phyloP scores from a whole-genome alignment of 1,284 basidiomycete species.

The Ceratorhiza oryzae-sativae region DNA sequence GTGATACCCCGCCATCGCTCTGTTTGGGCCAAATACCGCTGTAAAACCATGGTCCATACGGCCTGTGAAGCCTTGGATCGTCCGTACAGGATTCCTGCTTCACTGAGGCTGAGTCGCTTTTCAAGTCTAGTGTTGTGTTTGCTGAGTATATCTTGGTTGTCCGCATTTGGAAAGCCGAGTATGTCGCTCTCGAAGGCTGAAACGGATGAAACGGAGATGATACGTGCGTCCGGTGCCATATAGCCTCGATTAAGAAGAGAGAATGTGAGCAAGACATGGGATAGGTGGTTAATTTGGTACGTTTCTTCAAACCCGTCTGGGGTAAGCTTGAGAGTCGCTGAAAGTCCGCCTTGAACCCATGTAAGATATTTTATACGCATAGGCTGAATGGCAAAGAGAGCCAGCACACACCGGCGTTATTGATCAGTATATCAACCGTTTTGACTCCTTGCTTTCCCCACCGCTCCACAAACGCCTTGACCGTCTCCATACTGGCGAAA shows the following conservation, averaged over 20 bases:
- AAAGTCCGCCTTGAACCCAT: conserved; percentile 1
- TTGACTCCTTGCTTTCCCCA: conserved; percentile 27
- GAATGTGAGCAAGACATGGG: conserved; percentile 36
- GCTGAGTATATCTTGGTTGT: conserved; percentile 29
- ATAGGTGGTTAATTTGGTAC: conserved; percentile 39
- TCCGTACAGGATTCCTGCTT: conserved; percentile 22
- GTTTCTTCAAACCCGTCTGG: conserved; percentile 38
- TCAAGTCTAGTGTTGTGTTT: background rate
- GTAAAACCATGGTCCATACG: conserved; percentile 37
- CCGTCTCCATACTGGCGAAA: conserved; percentile 31
- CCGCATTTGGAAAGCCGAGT: conserved; percentile 9
- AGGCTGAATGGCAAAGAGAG: background rate
- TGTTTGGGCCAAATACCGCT: background rate
- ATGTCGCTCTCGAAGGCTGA: conserved; percentile 26
- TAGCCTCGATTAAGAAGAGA: conserved; percentile 30
- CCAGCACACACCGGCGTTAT: conserved; percentile 38
- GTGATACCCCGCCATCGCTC: conserved; percentile 32
- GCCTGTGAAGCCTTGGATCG: conserved; percentile 40
- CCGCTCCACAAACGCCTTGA: conserved; percentile 29
- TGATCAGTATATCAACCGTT: conserved; percentile 39
- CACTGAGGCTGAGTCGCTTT: background rate
- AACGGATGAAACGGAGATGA: conserved; percentile 21
- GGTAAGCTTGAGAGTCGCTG: background rate
- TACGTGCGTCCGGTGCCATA: background rate
- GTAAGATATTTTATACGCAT: no score